phyloP scores from a whole-genome alignment of 176 grass and related monocot genomes.

The Alopecurus myosuroides region DNA sequence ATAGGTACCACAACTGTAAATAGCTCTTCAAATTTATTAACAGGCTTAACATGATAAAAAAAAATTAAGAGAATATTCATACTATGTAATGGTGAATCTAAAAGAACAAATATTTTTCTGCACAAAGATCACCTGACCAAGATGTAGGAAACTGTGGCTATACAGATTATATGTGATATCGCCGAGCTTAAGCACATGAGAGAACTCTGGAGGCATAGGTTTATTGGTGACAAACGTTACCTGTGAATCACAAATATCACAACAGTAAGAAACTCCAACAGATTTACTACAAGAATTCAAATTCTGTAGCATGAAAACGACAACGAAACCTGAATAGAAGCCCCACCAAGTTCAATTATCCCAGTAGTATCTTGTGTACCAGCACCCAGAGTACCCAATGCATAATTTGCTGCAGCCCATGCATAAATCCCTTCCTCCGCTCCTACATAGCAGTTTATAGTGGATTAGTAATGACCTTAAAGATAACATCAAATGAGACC shows the following conservation, averaged over 20 bases:
- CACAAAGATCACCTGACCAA: conserved; percentile 67
- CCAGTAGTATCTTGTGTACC: conserved; percentile 58
- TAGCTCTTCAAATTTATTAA: too few relatives aligned
- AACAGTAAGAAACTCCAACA: background rate
- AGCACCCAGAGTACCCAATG: conserved; percentile 51
- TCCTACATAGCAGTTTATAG: conserved; percentile 44
- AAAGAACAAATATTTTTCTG: conserved; percentile 12
- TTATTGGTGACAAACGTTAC: conserved; percentile 64
- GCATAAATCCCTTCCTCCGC: conserved; percentile 87
- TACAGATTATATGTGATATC: conserved; percentile 76
- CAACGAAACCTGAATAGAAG: conserved; percentile 69
- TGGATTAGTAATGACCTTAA: conserved; percentile 12
- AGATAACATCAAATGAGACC: background rate
- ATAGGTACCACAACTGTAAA: too few relatives aligned
- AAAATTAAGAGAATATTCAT: background rate
- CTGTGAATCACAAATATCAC: conserved; percentile 24
- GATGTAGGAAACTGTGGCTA: conserved; percentile 83
- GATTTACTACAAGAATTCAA: background rate
- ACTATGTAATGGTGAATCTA: background rate
- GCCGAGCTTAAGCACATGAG: conserved; percentile 58
- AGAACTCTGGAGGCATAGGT: conserved; percentile 52
- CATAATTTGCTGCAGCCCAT: conserved; percentile 91
- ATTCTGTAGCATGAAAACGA: conserved; percentile 15
- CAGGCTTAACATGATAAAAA: too few relatives aligned
- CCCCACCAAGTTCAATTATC: conserved; percentile 92